Conservation (phyloP, 371 early-diverging fungal species). For the Mortierella sp. region DNA sequence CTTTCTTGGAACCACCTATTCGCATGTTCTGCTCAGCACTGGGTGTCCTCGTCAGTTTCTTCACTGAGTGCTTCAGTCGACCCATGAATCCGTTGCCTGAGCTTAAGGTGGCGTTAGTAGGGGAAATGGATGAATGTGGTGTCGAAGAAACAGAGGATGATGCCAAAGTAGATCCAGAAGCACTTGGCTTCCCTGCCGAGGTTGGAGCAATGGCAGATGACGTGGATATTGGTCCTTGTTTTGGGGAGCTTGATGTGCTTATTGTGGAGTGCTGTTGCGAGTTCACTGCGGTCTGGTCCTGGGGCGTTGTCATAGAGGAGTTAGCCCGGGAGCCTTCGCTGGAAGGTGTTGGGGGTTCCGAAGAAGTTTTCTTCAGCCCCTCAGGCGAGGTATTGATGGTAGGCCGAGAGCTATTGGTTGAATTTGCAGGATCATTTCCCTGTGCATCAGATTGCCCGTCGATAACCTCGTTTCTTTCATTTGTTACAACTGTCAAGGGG, state of each 20-base stretch:
- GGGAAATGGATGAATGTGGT: conserved; percentile 22
- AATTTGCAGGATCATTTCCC: background rate
- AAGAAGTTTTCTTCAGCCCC: conserved; percentile 16
- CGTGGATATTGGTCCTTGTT: conserved; percentile 19
- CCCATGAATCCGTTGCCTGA: conserved; percentile 67
- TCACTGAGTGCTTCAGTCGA: conserved; percentile 66
- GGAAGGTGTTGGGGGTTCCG: conserved; percentile 13
- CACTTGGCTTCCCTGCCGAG: conserved; percentile 6
- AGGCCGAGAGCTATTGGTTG: conserved; percentile 19
- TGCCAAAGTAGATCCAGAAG: conserved; percentile 12
- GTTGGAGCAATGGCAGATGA: conserved; percentile 6
- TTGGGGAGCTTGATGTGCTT: conserved; percentile 19
- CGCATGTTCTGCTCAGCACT: conserved; percentile 58
- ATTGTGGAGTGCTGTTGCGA: background rate
- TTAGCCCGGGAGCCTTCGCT: conserved; percentile 6
- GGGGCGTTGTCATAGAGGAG: conserved; percentile 14
- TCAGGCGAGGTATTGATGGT: conserved; percentile 44
- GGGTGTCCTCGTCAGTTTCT: conserved; percentile 62
- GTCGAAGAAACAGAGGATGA: conserved; percentile 29
- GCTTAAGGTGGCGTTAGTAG: conserved; percentile 50
- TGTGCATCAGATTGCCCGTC: conserved; percentile 7
- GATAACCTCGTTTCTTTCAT: conserved; percentile 45
- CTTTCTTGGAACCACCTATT: conserved; percentile 21
- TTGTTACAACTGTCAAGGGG: conserved; percentile 40
- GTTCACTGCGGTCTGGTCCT: conserved; percentile 2